phyloP scores from a whole-genome alignment of 1,284 basidiomycete genomes.

The Singerocomus inundabilis region DNA sequence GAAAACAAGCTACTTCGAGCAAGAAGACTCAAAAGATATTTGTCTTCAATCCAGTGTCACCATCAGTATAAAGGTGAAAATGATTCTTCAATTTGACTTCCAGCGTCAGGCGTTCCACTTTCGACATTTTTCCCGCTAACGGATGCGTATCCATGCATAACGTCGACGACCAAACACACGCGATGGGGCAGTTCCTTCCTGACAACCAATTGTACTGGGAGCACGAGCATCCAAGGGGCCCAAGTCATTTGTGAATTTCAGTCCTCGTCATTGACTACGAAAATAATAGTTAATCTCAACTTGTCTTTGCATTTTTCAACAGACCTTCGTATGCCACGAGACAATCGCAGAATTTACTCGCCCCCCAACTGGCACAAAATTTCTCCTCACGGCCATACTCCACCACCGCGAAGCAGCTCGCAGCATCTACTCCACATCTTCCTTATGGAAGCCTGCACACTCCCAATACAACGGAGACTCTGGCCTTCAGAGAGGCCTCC shows the following conservation, averaged over 20 bases:
- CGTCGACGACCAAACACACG: background rate
- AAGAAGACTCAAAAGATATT: too few relatives aligned
- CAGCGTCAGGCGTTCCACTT: background rate
- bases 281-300: conserved; percentile 5
- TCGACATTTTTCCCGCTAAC: background rate
- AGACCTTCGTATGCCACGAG: conserved; percentile 1
- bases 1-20: background rate
- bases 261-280: background rate
- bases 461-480: background rate
- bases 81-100: background rate
- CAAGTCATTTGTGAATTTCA: conserved; percentile 3
- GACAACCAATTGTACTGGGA: background rate
- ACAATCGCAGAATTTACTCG: background rate
- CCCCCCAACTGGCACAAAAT: background rate
- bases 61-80: conserved; percentile 1
- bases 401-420: background rate
- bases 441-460: background rate
- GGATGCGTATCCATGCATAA: conserved; percentile 4
- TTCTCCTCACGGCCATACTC: background rate
- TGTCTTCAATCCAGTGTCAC: background rate
- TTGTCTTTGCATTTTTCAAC: background rate
- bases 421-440: background rate
- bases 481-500: background rate
- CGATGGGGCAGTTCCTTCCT: background rate
- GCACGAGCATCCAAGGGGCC: background rate